Percentiles rank a stretch among this genome's conserved stretches.
phyloP scores from a whole-genome alignment of 208 protist genomes.

The Trypanosoma avium region DNA sequence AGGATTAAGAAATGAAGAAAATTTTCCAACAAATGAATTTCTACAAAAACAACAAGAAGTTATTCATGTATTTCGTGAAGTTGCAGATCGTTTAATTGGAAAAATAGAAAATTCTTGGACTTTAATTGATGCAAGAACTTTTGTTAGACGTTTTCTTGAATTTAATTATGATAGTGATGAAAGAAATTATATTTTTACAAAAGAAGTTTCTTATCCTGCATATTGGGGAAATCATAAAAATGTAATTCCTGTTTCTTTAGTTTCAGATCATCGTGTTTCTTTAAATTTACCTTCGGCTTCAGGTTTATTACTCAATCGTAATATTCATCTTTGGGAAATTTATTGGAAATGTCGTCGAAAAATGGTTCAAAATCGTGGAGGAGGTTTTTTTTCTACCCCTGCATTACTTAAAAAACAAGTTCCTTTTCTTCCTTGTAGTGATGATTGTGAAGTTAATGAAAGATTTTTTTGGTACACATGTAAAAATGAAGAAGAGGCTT shows the following conservation, averaged over 20 bases:
- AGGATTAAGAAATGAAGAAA: neutral
- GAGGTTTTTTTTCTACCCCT: conserved; percentile 39
- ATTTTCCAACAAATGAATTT: neutral
- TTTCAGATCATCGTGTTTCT: conserved; percentile 29
- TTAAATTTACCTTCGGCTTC: conserved; percentile 21
- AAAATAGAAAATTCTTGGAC: conserved; percentile 56
- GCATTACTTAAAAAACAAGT: conserved; percentile 21
- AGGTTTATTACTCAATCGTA: conserved; percentile 48
- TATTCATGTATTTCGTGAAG: conserved; percentile 43
- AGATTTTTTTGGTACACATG: conserved; percentile 62
- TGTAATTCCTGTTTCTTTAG: conserved; percentile 33
- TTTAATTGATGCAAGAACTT: conserved; percentile 50
- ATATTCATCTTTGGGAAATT: conserved; percentile 57
- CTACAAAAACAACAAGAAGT: conserved; percentile 30
- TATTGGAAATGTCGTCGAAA: conserved; percentile 56
- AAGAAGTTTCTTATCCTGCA: conserved; percentile 42
- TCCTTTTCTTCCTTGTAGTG: conserved; percentile 45
- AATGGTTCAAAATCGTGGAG: conserved; percentile 35
- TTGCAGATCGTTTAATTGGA: conserved; percentile 57
- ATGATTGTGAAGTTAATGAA: conserved; percentile 70
- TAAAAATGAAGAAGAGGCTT: conserved; percentile 49
- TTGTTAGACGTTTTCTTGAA: conserved; percentile 61
- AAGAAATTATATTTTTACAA: conserved; percentile 42
- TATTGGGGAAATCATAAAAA: conserved; percentile 40
- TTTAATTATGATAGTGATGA: conserved; percentile 34